Conservation (phyloP, 2,329 filamentous ascomycete genomes). For the Grosmannia clavigera region DNA sequence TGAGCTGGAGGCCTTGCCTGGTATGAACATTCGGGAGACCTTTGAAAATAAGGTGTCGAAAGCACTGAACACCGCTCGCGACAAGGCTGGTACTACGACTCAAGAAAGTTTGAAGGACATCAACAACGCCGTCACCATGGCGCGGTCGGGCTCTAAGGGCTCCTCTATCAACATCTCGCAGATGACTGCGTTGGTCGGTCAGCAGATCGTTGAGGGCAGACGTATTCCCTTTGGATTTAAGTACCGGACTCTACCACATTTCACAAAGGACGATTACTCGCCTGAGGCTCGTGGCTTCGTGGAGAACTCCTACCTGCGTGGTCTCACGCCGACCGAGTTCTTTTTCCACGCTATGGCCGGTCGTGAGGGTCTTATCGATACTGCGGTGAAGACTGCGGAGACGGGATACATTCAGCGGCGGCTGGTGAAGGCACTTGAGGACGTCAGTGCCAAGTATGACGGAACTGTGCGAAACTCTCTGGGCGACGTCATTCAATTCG, state of each 20-base stretch:
- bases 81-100: slow-evolving; percentile 85
- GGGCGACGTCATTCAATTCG: slow-evolving; percentile 91
- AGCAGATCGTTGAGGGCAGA: slow-evolving; percentile 96
- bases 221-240: slow-evolving; percentile 99
- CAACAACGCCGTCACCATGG: slow-evolving; percentile 96
- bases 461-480: slow-evolving; percentile 94
- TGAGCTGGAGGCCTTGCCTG: slow-evolving; percentile 78
- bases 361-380: slow-evolving; percentile 99
- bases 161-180: slow-evolving; percentile 99
- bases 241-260: slow-evolving; percentile 91
- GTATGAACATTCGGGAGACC: slow-evolving; percentile 97
- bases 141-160: slow-evolving; percentile 92
- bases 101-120: slow-evolving; percentile 86
- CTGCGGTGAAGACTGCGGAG: slow-evolving; percentile 97
- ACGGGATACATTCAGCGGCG: slow-evolving; percentile 98
- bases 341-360: slow-evolving; percentile 99
- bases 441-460: slow-evolving; percentile 95
- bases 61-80: slow-evolving; percentile 87
- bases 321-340: slow-evolving; percentile 89
- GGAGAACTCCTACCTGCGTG: slow-evolving; percentile 95
- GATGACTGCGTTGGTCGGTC: slow-evolving; percentile 95
- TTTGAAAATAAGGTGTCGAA: slow-evolving; percentile 97
- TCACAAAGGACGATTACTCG: slow-evolving; percentile 98
- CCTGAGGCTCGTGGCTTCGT: slow-evolving; percentile 95
- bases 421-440: slow-evolving; percentile 94